Percentiles rank a stretch among this genome's conserved stretches.
These are phyloP conservation scores for Colletotrichum truncatum DNA, from an alignment of 2,329 filamentous ascomycete genomes.

Conservation along the genomic window DNA sequence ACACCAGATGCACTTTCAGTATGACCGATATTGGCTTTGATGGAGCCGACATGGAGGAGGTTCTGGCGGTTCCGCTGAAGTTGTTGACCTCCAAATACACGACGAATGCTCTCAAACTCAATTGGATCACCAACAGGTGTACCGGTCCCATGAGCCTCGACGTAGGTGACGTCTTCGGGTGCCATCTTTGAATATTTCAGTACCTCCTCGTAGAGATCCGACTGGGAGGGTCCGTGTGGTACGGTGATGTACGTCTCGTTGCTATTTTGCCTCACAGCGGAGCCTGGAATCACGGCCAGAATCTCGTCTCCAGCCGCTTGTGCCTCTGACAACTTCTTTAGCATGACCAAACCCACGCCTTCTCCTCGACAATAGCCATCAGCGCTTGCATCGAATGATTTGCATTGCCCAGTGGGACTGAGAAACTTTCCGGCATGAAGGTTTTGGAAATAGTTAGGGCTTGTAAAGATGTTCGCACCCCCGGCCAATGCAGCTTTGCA, in stretches of 20 bases:
- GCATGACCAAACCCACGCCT: conserved; percentile 50
- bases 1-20: conserved; percentile 33
- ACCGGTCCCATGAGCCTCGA: conserved; percentile 57
- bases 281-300: conserved; percentile 48
- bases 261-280: conserved; percentile 52
- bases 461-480: conserved; percentile 46
- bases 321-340: conserved; percentile 58
- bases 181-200: conserved; percentile 44
- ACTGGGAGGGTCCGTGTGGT: conserved; percentile 32
- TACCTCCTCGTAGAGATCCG: conserved; percentile 58
- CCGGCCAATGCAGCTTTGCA: conserved; percentile 46
- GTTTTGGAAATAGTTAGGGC: conserved; percentile 31
- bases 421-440: conserved; percentile 33
- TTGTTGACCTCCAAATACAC: conserved; percentile 41
- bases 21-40: conserved; percentile 54
- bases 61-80: not conserved
- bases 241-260: conserved; percentile 41
- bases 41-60: not conserved
- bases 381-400: conserved; percentile 41
- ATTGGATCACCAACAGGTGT: conserved; percentile 47
- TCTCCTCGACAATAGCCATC: conserved; percentile 63
- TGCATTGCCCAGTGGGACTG: conserved; percentile 41
- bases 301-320: conserved; percentile 56
- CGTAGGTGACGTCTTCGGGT: conserved; percentile 6
- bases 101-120: conserved; percentile 60